Base-by-base conservation (phyloP, 805 yeast genomes). In the Myxozyma nipponensis region DNA sequence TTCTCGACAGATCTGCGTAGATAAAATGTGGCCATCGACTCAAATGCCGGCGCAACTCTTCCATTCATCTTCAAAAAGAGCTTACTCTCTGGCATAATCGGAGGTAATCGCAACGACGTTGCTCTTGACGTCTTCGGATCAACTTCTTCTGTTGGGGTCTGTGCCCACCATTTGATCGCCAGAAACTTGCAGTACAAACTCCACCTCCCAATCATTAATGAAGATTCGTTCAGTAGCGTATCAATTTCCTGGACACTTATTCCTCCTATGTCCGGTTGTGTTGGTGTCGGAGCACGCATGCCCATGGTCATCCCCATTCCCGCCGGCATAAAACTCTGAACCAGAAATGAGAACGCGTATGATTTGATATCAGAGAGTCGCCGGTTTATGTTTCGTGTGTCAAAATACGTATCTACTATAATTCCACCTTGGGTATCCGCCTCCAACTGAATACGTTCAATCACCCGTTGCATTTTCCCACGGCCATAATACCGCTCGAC, bases 351-450 rank as follows among this genome's bases (percentile, higher is more conserved):
- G 61, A 73, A 82, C 26, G 72, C 71, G 64, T 86, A 85, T 19
- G 70, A 63, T 21, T 72, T 69, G 43, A 84, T 73, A 22, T 82
- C 86, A 48, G 74, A 73, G 22, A 85, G 59, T 6, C 76, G 63
- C 2, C 77, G 74, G 25, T 76, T 81, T 3, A 89, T 62, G 24
- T 82, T 73, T 56, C 86, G 76, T 25, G 79, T 76, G 59, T 90
- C 97, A 70, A 82, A 78, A 62, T 86, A 87, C 0, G 93, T 86
- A 66, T 91, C 98, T 47, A 86, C 74, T 3, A 93, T 85, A 39
- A 93, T 72, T 0, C 95, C 95, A 23, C 91, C 83, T 63, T 93
- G 98, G n/a, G 90, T 74, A 63, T 93, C 98, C 26, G 93, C 83
- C 63, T 93, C 98, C 44, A 78, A 72, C 67, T 91, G 95, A 28